Evolutionary conservation across 768 basidiomycete species (phyloP).

Genomic region (Auriculariales sp.): DNA sequence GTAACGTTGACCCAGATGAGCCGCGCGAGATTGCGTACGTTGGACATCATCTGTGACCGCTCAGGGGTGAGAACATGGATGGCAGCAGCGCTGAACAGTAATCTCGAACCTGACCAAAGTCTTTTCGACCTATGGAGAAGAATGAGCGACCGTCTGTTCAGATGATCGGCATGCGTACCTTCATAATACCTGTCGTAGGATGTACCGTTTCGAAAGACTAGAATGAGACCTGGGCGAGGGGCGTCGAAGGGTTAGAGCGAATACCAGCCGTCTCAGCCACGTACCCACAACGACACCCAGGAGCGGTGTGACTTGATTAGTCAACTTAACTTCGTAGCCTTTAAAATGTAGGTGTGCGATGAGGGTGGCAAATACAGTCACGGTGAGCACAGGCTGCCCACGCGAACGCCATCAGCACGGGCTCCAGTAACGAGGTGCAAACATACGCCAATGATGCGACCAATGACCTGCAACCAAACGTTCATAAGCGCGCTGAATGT

Average conservation of each 20-base stretch:
- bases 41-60: constrained; percentile 36
- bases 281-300: constrained; percentile 77
- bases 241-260: constrained; percentile 1
- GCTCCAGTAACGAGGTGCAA: not conserved
- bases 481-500: not conserved
- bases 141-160: too few species aligned
- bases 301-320: constrained; percentile 77
- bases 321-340: constrained; percentile 47
- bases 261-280: too few species aligned
- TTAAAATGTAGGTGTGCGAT: constrained; percentile 44
- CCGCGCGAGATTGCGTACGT: constrained; percentile 63
- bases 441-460: not conserved
- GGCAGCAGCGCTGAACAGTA: constrained; percentile 14
- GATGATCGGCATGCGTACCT: too few species aligned
- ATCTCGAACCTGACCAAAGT: constrained; percentile 47
- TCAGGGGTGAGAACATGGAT: not conserved
- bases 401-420: not conserved
- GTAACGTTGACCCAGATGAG: constrained; percentile 68
- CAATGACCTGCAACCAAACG: constrained; percentile 34
- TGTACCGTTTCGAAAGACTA: constrained; percentile 69
- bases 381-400: constrained; percentile 52
- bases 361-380: constrained; percentile 55
- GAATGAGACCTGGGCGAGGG: constrained; percentile 75
- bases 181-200: constrained; percentile 84
- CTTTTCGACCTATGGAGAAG: too few species aligned